phyloP scores from a whole-genome alignment of 345 rosid genomes.

The Psidium friedrichsthalianum region DNA sequence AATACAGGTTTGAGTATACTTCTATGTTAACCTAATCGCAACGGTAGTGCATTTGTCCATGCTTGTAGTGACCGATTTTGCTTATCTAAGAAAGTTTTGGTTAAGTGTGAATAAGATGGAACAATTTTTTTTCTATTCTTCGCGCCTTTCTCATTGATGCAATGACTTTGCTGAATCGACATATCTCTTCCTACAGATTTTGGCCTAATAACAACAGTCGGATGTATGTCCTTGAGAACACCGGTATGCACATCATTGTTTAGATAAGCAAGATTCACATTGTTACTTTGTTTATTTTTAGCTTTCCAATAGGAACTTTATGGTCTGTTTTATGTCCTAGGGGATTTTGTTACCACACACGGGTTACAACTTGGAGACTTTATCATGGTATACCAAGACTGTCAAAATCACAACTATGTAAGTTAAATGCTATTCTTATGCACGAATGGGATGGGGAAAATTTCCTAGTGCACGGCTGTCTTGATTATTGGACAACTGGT shows the following conservation, averaged over 20 bases:
- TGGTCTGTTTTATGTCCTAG: constrained; percentile 16
- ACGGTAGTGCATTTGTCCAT: background rate
- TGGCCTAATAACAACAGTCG: constrained; percentile 99
- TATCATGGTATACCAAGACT: constrained; percentile 66
- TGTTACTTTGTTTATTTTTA: background rate
- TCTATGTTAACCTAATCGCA: background rate
- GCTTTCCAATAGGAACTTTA: background rate
- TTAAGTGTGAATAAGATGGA: background rate
- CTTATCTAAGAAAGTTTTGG: background rate
- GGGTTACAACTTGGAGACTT: constrained; percentile 78
- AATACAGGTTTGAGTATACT: constrained; percentile 50
- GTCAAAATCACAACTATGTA: constrained; percentile 54
- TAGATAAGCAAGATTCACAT: background rate
- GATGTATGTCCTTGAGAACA: constrained; percentile 95
- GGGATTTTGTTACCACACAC: constrained; percentile 76
- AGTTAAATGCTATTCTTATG: background rate
- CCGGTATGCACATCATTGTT: constrained; percentile 32
- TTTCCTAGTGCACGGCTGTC: background rate
- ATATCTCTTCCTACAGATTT: constrained; percentile 35
- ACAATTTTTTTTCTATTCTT: background rate
- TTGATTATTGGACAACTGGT: background rate
- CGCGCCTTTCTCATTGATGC: background rate
- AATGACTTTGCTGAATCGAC: background rate
- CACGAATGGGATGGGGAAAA: background rate
- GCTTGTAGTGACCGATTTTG: background rate